Evolutionary conservation across 2,329 filamentous ascomycete species (phyloP), one percentile per base, ranked within the genome.

Genomic region (Pestalotiopsis sp.): DNA sequence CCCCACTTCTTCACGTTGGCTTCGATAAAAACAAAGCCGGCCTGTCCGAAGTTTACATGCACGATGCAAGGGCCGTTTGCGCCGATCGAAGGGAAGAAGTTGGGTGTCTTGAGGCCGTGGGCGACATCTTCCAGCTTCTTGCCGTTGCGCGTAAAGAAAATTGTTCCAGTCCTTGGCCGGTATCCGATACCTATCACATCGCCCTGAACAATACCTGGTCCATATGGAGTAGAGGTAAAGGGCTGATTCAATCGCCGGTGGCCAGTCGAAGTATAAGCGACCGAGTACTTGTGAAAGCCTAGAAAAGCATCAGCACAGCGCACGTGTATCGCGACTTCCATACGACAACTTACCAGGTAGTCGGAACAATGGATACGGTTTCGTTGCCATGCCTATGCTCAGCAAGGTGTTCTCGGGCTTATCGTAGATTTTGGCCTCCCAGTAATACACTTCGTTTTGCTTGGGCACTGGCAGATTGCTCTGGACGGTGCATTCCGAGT

Each of bases 1-100:
- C 96, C 96, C 96, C 96, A 99, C 85, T 98, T 99, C 89, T 99
- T 99, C 70, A 99, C 96, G 76, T 99, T 99, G 71, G 95, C 96
- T 81, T 99, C 96, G 74, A 99, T 98, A 77, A 98, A 99, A 63
- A 99, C 96, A 77, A 98, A 99, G 41, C 96, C 96, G 77, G 96
- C 93, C 79, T 99, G 96, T 7, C 96, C 96, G 79, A 99, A 97
- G 80, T 99, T 99, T 78, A 98, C 96, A 78, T 99, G 95, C 1
- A 99, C 89, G 39, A 91, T 91, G 75, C 93, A 95, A 17, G 96
- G 96, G 0, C 96, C 96, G 77, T 96, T 98, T 68, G 96, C 95
- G 58, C 96, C 96, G n/a, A 99, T 89, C 0, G 96, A 96, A 1
- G 96, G 96, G 82, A 99, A 99, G 83, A 98, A 96, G 79, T 99